Percentiles rank a stretch among this genome's conserved stretches.
These are phyloP conservation scores for Chlorella sp. DNA, from an alignment of 139 green algal genomes.

Conservation along the genomic window DNA sequence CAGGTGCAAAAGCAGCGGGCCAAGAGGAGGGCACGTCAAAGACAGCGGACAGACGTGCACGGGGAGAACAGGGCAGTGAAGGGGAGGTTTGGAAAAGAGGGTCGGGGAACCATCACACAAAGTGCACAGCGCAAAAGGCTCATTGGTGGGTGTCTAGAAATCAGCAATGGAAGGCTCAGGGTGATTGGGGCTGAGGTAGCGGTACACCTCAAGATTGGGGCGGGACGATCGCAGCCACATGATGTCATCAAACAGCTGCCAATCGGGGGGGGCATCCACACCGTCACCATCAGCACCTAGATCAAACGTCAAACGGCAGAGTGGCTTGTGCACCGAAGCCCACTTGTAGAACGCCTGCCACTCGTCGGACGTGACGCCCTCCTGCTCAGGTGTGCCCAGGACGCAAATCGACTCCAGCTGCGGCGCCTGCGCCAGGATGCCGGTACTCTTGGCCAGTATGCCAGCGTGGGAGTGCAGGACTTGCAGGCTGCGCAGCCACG, in stretches of 20 bases:
- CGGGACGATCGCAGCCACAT: neutral
- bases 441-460: neutral
- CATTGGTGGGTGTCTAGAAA: neutral
- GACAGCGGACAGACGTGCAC: too few species aligned
- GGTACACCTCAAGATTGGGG: neutral
- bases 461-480: neutral
- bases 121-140: too few species aligned
- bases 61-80: too few species aligned
- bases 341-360: neutral
- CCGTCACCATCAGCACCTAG: neutral
- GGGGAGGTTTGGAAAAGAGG: too few species aligned
- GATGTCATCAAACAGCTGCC: neutral
- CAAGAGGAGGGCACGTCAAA: too few species aligned
- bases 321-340: too few species aligned
- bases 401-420: neutral
- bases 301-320: neutral
- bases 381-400: neutral
- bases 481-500: neutral
- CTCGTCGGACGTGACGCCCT: neutral
- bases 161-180: neutral
- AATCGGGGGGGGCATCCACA: too few species aligned
- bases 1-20: too few species aligned
- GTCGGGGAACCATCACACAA: too few species aligned
- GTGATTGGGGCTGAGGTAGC: neutral
- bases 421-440: neutral